Conservation (phyloP, 2,329 filamentous ascomycete species). For the Colletotrichum caudatum region DNA sequence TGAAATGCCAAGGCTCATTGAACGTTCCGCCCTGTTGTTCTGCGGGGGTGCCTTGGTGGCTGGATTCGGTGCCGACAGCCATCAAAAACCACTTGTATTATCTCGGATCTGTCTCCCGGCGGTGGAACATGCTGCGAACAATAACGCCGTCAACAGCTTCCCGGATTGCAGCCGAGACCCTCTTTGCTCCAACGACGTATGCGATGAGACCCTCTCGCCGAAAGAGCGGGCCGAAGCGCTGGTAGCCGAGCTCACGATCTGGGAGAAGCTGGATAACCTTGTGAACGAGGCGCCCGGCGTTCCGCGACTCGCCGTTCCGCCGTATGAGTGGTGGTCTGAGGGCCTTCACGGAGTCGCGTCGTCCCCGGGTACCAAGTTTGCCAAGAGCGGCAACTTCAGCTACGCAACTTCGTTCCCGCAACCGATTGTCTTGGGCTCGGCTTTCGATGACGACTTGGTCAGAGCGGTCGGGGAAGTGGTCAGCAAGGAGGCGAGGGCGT, state of each 20-base stretch:
- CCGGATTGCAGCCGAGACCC: slow-evolving; percentile 47
- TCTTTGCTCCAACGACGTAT: slow-evolving; percentile 55
- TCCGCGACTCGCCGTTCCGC: slow-evolving; percentile 65
- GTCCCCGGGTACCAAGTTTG: slow-evolving; percentile 65
- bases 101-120: slow-evolving; percentile 18
- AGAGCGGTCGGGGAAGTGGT: slow-evolving; percentile 66
- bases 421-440: slow-evolving; percentile 71
- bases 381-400: slow-evolving; percentile 64
- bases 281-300: slow-evolving; percentile 59
- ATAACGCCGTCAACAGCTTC: slow-evolving; percentile 6
- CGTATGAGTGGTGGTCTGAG: slow-evolving; percentile 73
- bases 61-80: not conserved
- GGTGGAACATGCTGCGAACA: not conserved
- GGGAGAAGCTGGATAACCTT: slow-evolving; percentile 65
- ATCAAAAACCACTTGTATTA: slow-evolving; percentile 15
- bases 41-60: not conserved
- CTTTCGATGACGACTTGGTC: slow-evolving; percentile 74
- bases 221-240: slow-evolving; percentile 60
- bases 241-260: slow-evolving; percentile 62
- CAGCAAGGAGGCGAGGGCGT: slow-evolving; percentile 72
- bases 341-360: slow-evolving; percentile 71
- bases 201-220: slow-evolving; percentile 57
- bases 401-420: slow-evolving; percentile 75
- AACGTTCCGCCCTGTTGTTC: not conserved
- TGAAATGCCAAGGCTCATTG: not conserved